phyloP scores from a whole-genome alignment of 2,329 filamentous ascomycete genomes.

The Diaporthe australafricana region DNA sequence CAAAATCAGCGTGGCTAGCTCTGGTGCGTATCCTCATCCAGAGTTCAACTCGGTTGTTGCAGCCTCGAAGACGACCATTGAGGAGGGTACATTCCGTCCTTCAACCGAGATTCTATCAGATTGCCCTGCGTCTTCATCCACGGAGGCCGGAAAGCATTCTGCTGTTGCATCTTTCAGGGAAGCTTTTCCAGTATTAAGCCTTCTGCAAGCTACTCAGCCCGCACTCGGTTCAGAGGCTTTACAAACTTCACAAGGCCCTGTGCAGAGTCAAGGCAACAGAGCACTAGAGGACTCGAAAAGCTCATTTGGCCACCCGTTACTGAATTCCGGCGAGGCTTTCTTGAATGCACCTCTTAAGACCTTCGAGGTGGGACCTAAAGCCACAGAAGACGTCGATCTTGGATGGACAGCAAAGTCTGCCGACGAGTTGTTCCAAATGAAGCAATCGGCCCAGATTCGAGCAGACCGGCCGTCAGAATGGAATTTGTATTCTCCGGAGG shows the following conservation, averaged over 20 bases:
- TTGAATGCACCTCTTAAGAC: conserved; percentile 5
- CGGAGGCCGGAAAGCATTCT: not conserved
- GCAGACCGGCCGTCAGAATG: not conserved
- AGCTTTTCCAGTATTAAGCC: not conserved
- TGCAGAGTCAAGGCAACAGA: not conserved
- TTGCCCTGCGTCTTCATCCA: not conserved
- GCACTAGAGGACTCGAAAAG: not conserved
- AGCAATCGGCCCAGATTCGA: not conserved
- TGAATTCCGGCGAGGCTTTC: conserved; percentile 13
- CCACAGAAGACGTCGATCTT: not conserved
- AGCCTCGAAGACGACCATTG: not conserved
- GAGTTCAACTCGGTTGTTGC: not conserved
- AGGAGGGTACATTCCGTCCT: not conserved
- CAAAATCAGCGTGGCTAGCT: conserved; percentile 34
- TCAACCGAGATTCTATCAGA: not conserved
- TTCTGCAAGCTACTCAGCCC: not conserved
- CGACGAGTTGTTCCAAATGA: conserved; percentile 18
- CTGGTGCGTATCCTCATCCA: not conserved
- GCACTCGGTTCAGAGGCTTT: not conserved
- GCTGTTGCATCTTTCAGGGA: not conserved
- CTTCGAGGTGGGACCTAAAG: not conserved
- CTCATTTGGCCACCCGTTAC: not conserved
- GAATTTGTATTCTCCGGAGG: not conserved
- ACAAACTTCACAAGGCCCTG: not conserved
- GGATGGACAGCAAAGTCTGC: conserved; percentile 25